Evolutionary conservation across 805 yeast genomes (phyloP), one percentile per base, ranked within the genome.

Genomic region (Tetrapisispora phaffii): DNA sequence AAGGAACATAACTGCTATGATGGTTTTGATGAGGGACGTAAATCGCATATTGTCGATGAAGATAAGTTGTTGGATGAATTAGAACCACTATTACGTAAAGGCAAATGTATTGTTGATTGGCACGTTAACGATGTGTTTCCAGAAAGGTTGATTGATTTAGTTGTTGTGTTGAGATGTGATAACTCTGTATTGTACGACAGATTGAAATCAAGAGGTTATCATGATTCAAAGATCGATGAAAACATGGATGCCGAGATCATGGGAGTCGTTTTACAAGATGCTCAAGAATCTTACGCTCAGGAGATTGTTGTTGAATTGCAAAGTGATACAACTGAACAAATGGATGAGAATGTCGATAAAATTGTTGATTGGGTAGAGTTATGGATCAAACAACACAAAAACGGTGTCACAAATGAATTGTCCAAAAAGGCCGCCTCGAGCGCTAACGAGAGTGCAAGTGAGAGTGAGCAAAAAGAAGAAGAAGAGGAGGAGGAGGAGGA

Each of bases 41-140:
- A 90, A 56, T 78, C 94, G 2, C 76, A 82, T 41, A 85, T 90
- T 34, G 96, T 90, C 5, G 96, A 93, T 65, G 98, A 90, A 57
- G 97, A 93, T 58, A 81, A 79, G 59, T 69, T 90, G 13, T 65
- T 88, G 47, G 97, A 93, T 61, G 76, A 77, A 21, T 65, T 93
- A 41, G 96, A 89, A 62, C 80, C 82, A 7, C 75, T 82, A 34
- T 69, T 89, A 41, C 82, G 82, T 44, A 70, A 77, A 50, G 99
- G 99, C n/a, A 95, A 94, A 1, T 72, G 74, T n/a, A 70, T 93
- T 8, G 73, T 93, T 12, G 99, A 93, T 64, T 93, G 98, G 98
- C 99, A 93, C 62, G 93, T 90, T 38, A 87, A 95, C 66, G 98
- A 93, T 58, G 77, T 86, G 19, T 90, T 93, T 59, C 97, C 97